Percentiles rank a stretch among this genome's conserved stretches.
These are phyloP conservation scores for Rutstroemia sp. DNA, from an alignment of 2,329 filamentous ascomycete genomes.

Conservation along the genomic window DNA sequence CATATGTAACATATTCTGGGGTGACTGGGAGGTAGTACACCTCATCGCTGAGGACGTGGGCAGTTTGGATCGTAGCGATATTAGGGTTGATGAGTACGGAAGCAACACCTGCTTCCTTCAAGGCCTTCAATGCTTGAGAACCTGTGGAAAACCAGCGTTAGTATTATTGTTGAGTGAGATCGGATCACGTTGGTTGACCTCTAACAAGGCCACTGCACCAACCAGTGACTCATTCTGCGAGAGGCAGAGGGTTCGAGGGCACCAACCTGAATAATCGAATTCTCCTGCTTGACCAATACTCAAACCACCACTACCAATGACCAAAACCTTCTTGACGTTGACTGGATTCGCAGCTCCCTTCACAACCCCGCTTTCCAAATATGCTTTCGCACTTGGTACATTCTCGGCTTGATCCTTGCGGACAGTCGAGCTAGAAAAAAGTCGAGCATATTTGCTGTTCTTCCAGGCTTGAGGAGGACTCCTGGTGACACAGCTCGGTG, in stretches of 20 bases:
- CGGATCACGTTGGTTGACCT: background rate
- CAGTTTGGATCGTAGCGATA: conserved; percentile 96
- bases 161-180: conserved; percentile 15
- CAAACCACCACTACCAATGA: conserved; percentile 91
- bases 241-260: conserved; percentile 7
- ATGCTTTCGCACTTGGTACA: conserved; percentile 76
- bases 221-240: conserved; percentile 21
- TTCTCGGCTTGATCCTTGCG: conserved; percentile 43
- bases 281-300: conserved; percentile 97
- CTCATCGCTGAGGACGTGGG: conserved; percentile 91
- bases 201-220: background rate
- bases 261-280: conserved; percentile 90
- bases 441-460: conserved; percentile 21
- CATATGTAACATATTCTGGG: conserved; percentile 93
- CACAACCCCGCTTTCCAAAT: conserved; percentile 81
- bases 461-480: conserved; percentile 20
- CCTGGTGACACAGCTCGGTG: conserved; percentile 19
- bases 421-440: conserved; percentile 26
- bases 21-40: conserved; percentile 98
- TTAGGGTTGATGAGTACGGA: conserved; percentile 97
- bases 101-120: conserved; percentile 88
- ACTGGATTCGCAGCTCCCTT: conserved; percentile 69
- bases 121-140: conserved; percentile 89
- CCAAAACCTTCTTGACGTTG: conserved; percentile 92
- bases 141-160: conserved; percentile 43